These are phyloP conservation scores for Amaranthus hypochondriacus DNA, from an alignment of 148 eudicot genomes.

Conservation along the genomic window DNA sequence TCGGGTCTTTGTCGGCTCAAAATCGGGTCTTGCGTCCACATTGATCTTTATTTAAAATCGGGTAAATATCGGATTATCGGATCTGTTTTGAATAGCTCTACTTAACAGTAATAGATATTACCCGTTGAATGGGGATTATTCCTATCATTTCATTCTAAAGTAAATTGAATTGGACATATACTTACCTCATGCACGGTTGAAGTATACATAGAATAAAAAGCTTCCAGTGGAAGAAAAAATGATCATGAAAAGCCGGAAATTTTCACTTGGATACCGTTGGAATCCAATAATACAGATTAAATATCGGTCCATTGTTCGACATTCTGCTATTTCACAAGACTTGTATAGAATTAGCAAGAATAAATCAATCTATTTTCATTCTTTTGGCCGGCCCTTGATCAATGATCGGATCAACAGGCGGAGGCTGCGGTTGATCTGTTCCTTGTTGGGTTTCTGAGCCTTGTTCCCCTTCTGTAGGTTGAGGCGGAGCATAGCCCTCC, in stretches of 20 bases:
- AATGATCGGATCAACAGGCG: constrained; percentile 78
- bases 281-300: background rate
- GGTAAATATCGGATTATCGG: too few species aligned
- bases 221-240: background rate
- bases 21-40: too few species aligned
- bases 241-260: background rate
- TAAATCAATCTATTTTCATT: constrained; percentile 43
- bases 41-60: too few species aligned
- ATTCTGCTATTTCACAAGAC: background rate
- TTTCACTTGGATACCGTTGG: constrained; percentile 1
- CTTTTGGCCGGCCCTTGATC: constrained; percentile 97
- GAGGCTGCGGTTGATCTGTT: constrained; percentile 41
- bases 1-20: too few species aligned
- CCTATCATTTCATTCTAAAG: too few species aligned
- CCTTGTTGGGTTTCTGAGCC: constrained; percentile 56
- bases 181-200: constrained; percentile 3
- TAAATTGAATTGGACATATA: background rate
- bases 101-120: too few species aligned
- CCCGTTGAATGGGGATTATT: too few species aligned
- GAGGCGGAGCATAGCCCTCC: constrained; percentile 76
- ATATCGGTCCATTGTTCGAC: background rate
- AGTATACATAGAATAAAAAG: background rate
- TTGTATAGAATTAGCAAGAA: background rate
- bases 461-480: constrained; percentile 52
- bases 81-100: too few species aligned